These are phyloP conservation scores for Orbilia quercus DNA, from an alignment of 2,329 filamentous ascomycete genomes.

Conservation along the genomic window DNA sequence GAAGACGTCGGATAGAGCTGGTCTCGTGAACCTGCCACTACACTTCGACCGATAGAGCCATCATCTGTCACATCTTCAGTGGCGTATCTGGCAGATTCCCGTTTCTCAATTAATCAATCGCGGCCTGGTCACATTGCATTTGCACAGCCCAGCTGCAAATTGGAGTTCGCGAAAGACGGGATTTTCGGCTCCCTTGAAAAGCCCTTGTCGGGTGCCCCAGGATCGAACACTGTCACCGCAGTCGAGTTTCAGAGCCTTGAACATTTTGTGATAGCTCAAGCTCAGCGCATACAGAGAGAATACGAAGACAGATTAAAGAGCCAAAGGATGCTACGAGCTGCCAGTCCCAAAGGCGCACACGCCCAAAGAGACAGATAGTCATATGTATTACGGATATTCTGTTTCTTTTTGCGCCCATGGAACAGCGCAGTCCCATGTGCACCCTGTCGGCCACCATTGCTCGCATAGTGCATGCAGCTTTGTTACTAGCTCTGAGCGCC, in stretches of 20 bases:
- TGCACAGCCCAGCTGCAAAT: conserved; percentile 6
- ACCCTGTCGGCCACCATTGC: conserved; percentile 21
- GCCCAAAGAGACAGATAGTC: conserved; percentile 10
- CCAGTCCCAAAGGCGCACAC: conserved; percentile 12
- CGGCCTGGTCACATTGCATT: not conserved
- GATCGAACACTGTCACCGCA: conserved; percentile 36
- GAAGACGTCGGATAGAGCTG: too few species aligned
- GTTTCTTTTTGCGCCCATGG: conserved; percentile 17
- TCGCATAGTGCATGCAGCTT: conserved; percentile 11
- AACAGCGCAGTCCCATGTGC: conserved; percentile 22
- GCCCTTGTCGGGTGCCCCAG: conserved; percentile 15
- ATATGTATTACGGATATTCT: too few species aligned
- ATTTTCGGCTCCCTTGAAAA: conserved; percentile 27
- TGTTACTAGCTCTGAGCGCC: conserved; percentile 2
- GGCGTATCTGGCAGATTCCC: too few species aligned
- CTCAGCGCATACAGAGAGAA: conserved; percentile 23
- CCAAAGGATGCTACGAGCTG: conserved; percentile 4
- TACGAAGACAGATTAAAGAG: conserved; percentile 31
- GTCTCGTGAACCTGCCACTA: too few species aligned
- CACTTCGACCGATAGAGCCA: too few species aligned
- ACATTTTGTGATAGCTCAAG: conserved; percentile 38
- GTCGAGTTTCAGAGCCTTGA: conserved; percentile 32
- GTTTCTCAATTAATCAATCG: too few species aligned
- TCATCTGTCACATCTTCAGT: too few species aligned
- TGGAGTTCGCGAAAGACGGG: conserved; percentile 35